Evolutionary conservation across 2,329 filamentous ascomycete species (phyloP).

Genomic region (Hawksworthiomyces lignivorus): DNA sequence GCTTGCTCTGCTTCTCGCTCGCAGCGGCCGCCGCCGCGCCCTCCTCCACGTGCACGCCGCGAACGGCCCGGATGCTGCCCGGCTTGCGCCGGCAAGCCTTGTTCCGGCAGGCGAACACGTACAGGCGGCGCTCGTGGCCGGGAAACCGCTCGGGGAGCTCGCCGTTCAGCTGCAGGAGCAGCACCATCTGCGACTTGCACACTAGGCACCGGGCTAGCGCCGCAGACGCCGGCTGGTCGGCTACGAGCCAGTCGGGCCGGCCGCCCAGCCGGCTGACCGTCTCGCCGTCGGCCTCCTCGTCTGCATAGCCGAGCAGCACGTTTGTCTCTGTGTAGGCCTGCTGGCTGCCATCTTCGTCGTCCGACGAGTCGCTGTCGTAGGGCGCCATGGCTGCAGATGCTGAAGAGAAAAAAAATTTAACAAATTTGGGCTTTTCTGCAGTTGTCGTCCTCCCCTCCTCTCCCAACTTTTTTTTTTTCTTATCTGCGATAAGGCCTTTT

Average conservation of each 20-base stretch:
- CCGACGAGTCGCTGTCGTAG: constrained; percentile 81
- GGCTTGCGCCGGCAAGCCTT: constrained; percentile 74
- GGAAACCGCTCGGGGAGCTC: constrained; percentile 83
- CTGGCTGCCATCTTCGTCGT: constrained; percentile 44
- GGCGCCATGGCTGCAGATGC: constrained; percentile 47
- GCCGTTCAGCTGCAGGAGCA: constrained; percentile 85
- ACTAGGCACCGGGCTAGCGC: constrained; percentile 76
- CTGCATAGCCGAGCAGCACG: constrained; percentile 84
- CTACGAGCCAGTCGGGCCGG: constrained; percentile 74
- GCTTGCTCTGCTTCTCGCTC: constrained; percentile 26
- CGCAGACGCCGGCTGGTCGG: constrained; percentile 62
- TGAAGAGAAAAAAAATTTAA: not conserved
- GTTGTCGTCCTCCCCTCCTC: too few species aligned
- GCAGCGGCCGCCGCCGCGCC: constrained; percentile 10
- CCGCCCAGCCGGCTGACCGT: constrained; percentile 83
- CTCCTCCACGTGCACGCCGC: constrained; percentile 49
- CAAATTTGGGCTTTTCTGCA: not conserved
- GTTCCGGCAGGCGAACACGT: constrained; percentile 73
- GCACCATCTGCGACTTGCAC: constrained; percentile 74
- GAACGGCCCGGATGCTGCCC: constrained; percentile 70
- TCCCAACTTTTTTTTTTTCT: constrained; percentile 7
- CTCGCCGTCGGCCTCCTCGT: constrained; percentile 71
- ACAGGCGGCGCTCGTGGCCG: constrained; percentile 78
- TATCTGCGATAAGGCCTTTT: constrained; percentile 3
- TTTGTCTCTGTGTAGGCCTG: constrained; percentile 64